phyloP scores from a whole-genome alignment of 2,329 filamentous ascomycete species.

The Cladorrhinum sp. region DNA sequence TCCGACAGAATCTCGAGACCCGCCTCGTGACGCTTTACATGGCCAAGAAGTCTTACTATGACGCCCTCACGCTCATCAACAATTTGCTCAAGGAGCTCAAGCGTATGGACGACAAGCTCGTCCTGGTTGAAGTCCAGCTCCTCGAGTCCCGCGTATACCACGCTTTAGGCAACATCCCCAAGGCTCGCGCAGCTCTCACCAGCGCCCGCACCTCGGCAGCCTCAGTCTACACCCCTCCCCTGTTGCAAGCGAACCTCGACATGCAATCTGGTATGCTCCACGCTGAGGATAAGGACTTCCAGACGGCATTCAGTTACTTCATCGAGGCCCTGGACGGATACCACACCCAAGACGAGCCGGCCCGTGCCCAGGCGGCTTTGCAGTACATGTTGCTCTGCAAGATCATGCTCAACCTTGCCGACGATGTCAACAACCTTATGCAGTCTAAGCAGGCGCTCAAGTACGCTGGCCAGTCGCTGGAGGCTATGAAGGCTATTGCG shows the following conservation, averaged over 20 bases:
- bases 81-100: constrained; percentile 93
- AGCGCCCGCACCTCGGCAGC: constrained; percentile 92
- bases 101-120: constrained; percentile 96
- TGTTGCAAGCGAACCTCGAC: constrained; percentile 92
- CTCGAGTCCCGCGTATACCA: constrained; percentile 97
- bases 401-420: constrained; percentile 96
- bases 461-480: constrained; percentile 91
- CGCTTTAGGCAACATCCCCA: constrained; percentile 91
- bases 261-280: constrained; percentile 99
- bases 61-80: constrained; percentile 95
- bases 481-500: constrained; percentile 98
- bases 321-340: constrained; percentile 98
- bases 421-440: constrained; percentile 95
- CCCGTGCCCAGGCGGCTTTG: constrained; percentile 90
- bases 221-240: constrained; percentile 92
- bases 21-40: constrained; percentile 92
- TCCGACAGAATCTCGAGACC: constrained; percentile 96
- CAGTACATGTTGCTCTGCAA: constrained; percentile 99
- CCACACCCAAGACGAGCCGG: constrained; percentile 82
- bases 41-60: constrained; percentile 96
- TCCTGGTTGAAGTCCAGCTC: constrained; percentile 95
- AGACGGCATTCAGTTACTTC: constrained; percentile 97
- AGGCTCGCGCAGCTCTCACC: constrained; percentile 91
- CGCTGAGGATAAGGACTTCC: constrained; percentile 98
- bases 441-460: constrained; percentile 94